A percentile compares a stretch with the other conserved stretches of the same genome.
Conservation (phyloP, 768 basidiomycete genomes). For the Piloderma croceum region DNA sequence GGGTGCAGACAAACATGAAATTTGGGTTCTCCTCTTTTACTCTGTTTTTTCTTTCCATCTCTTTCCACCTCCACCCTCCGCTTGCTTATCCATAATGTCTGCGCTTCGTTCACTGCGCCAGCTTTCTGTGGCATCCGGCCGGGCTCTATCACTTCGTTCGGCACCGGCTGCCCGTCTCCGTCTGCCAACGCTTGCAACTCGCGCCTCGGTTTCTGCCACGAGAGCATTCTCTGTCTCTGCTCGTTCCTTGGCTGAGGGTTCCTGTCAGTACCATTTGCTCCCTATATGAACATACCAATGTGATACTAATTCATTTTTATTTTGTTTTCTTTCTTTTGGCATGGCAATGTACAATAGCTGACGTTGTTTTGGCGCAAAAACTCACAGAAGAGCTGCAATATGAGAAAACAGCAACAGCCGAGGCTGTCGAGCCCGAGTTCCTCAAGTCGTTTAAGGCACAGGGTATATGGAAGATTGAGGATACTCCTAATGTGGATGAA, state of each 20-base stretch:
- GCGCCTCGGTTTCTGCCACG: slow-evolving; percentile 19
- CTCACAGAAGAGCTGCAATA: slow-evolving; percentile 80
- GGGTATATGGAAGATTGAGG: slow-evolving; percentile 79
- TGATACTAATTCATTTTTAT: neutral
- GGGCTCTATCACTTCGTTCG: too few relatives aligned
- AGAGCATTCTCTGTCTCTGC: slow-evolving; percentile 38
- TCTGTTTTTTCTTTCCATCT: too few relatives aligned
- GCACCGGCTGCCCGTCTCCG: too few relatives aligned
- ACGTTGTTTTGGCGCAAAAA: slow-evolving; percentile 68
- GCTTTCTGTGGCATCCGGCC: too few relatives aligned
- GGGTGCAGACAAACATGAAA: too few relatives aligned
- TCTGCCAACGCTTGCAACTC: too few relatives aligned
- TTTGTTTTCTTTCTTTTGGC: neutral
- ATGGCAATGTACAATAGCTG: too few relatives aligned
- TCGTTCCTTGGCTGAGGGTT: slow-evolving; percentile 36
- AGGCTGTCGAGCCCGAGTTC: slow-evolving; percentile 57
- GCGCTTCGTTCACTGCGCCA: too few relatives aligned
- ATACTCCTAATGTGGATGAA: slow-evolving; percentile 72
- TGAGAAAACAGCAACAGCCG: slow-evolving; percentile 54
- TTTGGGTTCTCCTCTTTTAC: too few relatives aligned
- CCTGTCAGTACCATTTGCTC: slow-evolving; percentile 29
- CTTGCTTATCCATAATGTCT: too few relatives aligned
- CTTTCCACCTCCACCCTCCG: too few relatives aligned
- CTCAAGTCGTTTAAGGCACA: slow-evolving; percentile 66
- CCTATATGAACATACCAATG: neutral